Base-by-base conservation (phyloP, 2,329 filamentous ascomycete species). In the Pseudocercospora macadamiae region DNA sequence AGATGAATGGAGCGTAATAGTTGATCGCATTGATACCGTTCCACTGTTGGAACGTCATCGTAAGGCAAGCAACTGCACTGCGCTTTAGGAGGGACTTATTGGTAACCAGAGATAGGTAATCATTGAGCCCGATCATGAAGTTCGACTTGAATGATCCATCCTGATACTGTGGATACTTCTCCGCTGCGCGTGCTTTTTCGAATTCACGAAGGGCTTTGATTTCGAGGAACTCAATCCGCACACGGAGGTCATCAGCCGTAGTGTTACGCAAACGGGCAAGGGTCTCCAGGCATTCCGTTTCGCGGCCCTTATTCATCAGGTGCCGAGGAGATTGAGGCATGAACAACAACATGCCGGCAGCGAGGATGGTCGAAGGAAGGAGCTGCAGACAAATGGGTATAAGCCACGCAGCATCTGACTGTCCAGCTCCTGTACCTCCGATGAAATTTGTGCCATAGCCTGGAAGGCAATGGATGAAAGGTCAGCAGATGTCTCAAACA, bases 131-230 rank as follows among this genome's bases (percentile, higher is more conserved):
- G 60, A 87, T 90, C 66, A 90, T 86, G 6, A 89, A 76, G 73
- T 85, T 89, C 67, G 69, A 57, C 18, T 75, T 81, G 71, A 89
- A 87, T 49, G 52, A 19, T 21, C 19, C 14, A 36, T 37, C 53
- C 10, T 55, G 1, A 77, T 74, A 76, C 36, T 88, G 79, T 0
- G 89, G 89, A 73, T 89, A 91, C 19, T 86, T 80, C 61, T 89
- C 86, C 0, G 83, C 82, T 10, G 88, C 79, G 1, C 84, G 85
- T 39, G 85, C 83, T 75, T 91, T 89, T 74, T 93, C 89, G 64
- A 93, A 93, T 19, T 89, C 73, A 0, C 85, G 86, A 71, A 91
- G 87, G 0, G 89, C 89, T 73, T 90, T 89, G 75, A 93, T 93
- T 71, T 93, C 89, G 16, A 91, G 82, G 69, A 89, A 91, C 68